Percentiles rank a stretch among this genome's conserved stretches.
Conservation (phyloP, 768 basidiomycete genomes). For the Kwoniella newhampshirensis region DNA sequence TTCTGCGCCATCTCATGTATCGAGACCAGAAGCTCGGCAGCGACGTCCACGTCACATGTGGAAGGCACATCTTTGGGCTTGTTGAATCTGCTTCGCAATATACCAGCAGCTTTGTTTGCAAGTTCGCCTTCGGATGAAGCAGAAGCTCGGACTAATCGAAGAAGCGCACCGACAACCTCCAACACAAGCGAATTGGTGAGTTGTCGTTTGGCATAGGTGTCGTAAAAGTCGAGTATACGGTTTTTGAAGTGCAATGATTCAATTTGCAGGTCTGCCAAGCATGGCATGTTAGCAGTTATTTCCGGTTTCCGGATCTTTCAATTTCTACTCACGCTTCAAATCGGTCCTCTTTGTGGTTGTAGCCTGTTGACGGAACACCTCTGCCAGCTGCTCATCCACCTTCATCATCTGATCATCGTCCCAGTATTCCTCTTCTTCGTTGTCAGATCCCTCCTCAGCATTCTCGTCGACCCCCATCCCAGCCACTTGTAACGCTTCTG, state of each 20-base stretch:
- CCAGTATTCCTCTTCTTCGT: constrained; percentile 61
- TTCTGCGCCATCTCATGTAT: constrained; percentile 73
- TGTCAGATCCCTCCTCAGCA: constrained; percentile 61
- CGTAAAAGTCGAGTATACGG: constrained; percentile 90
- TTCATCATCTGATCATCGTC: constrained; percentile 99
- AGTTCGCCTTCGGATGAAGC: constrained; percentile 79
- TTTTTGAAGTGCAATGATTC: constrained; percentile 96
- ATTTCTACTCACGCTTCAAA: constrained; percentile 40
- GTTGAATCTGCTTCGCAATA: constrained; percentile 70
- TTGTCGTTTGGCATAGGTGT: constrained; percentile 75
- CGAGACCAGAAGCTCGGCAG: constrained; percentile 60
- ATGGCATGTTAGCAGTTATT: no score
- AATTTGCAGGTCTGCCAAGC: constrained; percentile 62
- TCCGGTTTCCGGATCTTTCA: no score
- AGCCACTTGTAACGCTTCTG: constrained; percentile 55
- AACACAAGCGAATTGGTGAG: constrained; percentile 69
- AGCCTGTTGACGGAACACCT: constrained; percentile 70
- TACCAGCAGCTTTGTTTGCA: constrained; percentile 79
- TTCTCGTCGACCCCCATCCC: constrained; percentile 61
- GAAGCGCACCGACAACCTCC: constrained; percentile 69
- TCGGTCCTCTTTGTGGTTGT: constrained; percentile 28
- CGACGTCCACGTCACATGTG: constrained; percentile 55
- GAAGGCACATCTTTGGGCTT: constrained; percentile 70
- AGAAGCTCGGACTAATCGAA: constrained; percentile 69
- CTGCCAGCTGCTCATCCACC: constrained; percentile 85